Conservation (phyloP, 306 rosid species). For the Aeschynomene evenia region DNA sequence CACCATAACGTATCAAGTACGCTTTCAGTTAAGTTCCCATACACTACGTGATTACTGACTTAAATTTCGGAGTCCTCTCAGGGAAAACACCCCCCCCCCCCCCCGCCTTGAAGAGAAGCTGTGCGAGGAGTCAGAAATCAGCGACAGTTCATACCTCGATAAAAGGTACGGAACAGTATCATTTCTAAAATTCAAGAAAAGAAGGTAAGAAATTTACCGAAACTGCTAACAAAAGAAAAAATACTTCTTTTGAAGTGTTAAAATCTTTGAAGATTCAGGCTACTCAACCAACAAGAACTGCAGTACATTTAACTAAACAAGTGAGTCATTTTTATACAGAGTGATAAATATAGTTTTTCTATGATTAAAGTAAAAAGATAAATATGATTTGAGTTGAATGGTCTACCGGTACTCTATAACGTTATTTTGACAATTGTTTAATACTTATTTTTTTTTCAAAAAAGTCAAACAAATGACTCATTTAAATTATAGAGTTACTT, state of each 20-base stretch:
- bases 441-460: background rate
- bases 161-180: too few species aligned
- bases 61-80: too few species aligned
- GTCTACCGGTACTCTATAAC: background rate
- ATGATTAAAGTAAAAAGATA: background rate
- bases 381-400: background rate
- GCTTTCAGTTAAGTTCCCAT: too few species aligned
- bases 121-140: too few species aligned
- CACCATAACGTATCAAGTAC: too few species aligned
- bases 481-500: background rate
- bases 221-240: background rate
- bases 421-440: background rate
- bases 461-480: background rate
- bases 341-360: background rate
- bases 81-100: too few species aligned
- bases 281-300: background rate
- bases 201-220: background rate
- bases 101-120: too few species aligned
- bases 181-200: background rate
- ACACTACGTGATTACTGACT: too few species aligned
- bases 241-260: background rate
- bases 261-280: background rate
- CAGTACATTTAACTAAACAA: background rate
- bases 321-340: background rate
- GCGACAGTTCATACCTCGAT: too few species aligned